phyloP scores from a whole-genome alignment of 139 green algal genomes.

The Chlamydomonas incerta region DNA sequence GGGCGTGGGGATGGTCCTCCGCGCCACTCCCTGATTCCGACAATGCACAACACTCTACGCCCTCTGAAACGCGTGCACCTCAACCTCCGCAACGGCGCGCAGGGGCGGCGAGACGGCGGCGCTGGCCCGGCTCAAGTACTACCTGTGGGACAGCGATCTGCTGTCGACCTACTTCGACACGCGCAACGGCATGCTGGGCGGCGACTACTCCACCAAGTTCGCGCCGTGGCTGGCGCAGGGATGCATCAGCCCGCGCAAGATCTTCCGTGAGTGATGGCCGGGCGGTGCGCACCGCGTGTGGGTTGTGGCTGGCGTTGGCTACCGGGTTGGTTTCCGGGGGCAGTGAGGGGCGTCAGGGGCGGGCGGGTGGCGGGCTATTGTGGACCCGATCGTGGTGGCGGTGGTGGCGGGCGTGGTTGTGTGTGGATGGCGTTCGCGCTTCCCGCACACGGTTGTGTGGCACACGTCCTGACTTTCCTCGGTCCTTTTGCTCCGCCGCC shows the following conservation, averaged over 20 bases:
- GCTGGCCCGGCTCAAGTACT: slow-evolving; percentile 92
- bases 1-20: too few relatives aligned
- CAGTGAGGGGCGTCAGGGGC: too few relatives aligned
- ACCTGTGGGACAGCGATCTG: slow-evolving; percentile 91
- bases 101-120: slow-evolving; percentile 90
- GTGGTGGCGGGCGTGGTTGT: too few relatives aligned
- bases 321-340: neutral
- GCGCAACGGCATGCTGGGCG: slow-evolving; percentile 95
- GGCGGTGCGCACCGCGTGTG: neutral
- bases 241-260: slow-evolving; percentile 75
- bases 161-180: slow-evolving; percentile 80
- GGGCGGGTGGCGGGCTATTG: too few relatives aligned
- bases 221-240: slow-evolving; percentile 90
- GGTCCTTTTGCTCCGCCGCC: too few relatives aligned
- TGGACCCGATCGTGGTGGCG: too few relatives aligned
- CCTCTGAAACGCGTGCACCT: too few relatives aligned
- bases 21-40: too few relatives aligned
- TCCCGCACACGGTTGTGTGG: too few relatives aligned
- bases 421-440: too few relatives aligned
- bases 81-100: neutral
- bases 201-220: slow-evolving; percentile 94
- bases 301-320: neutral
- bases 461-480: too few relatives aligned
- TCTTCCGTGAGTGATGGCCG: slow-evolving; percentile 7
- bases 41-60: neutral